A percentile compares a stretch with the other conserved stretches of the same genome.
These are phyloP conservation scores for Anisodus acutangulus DNA, from an alignment of 257 asterid genomes.

Conservation along the genomic window DNA sequence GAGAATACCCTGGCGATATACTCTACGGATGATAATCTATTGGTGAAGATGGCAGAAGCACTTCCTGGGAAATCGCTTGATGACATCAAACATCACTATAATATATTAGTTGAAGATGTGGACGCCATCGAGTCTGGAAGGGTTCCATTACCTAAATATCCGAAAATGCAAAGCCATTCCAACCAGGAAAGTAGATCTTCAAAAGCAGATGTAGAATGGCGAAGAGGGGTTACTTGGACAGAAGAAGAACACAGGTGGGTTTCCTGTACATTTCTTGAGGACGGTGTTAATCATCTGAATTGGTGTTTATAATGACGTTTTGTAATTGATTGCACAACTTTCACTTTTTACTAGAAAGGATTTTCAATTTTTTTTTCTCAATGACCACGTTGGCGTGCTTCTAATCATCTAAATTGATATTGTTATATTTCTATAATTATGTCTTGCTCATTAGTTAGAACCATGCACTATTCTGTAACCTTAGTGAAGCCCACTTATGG, in stretches of 20 bases:
- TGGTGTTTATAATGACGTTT: background rate
- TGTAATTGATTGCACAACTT: background rate
- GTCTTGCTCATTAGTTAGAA: background rate
- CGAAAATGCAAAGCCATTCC: background rate
- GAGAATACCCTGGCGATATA: conserved; percentile 46
- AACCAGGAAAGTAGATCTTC: conserved; percentile 30
- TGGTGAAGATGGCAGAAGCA: conserved; percentile 45
- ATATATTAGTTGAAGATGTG: conserved; percentile 41
- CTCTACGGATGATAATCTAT: conserved; percentile 31
- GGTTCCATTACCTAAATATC: conserved; percentile 40
- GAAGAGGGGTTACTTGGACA: conserved; percentile 51
- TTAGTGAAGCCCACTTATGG: background rate
- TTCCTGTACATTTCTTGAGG: background rate
- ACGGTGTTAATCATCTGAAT: background rate
- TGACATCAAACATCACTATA: conserved; percentile 46
- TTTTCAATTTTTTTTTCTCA: background rate
- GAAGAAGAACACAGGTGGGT: conserved; percentile 53
- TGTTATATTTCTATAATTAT: background rate
- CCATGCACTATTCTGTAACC: background rate
- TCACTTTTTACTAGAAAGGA: background rate
- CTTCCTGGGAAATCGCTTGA: conserved; percentile 51
- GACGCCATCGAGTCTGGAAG: conserved; percentile 46
- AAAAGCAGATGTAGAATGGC: conserved; percentile 16
- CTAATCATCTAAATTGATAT: background rate
- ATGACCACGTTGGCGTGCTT: background rate